Percentiles rank a stretch among this genome's conserved stretches.
These are phyloP conservation scores for Xylariaceae sp. DNA, from an alignment of 2,329 filamentous ascomycete species.

Conservation along the genomic window DNA sequence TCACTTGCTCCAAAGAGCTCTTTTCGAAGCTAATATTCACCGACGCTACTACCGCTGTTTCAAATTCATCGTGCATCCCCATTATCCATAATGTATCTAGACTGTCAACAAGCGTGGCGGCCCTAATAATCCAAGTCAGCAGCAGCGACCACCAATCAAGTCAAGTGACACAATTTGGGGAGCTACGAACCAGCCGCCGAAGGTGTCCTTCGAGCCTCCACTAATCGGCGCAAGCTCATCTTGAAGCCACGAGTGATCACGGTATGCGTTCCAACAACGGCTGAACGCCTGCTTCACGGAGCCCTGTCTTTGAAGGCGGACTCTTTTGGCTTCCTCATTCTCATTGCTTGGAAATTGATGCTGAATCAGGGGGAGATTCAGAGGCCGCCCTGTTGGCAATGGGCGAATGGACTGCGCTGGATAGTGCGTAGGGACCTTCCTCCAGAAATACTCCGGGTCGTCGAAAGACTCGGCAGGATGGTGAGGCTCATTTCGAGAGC, in stretches of 20 bases:
- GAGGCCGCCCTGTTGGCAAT: slow-evolving; percentile 22
- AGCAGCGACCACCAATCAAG: too few species aligned
- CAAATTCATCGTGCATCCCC: slow-evolving; percentile 45
- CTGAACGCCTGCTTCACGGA: slow-evolving; percentile 22
- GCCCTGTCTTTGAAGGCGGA: slow-evolving; percentile 19
- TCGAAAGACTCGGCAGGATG: too few species aligned
- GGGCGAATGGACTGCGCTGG: slow-evolving; percentile 1
- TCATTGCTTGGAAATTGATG: slow-evolving; percentile 16
- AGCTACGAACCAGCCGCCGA: slow-evolving; percentile 37
- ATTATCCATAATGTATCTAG: slow-evolving; percentile 40
- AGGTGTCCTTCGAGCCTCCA: slow-evolving; percentile 37
- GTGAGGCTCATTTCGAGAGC: too few species aligned
- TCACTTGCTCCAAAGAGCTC: slow-evolving; percentile 28
- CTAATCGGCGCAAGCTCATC: slow-evolving; percentile 43
- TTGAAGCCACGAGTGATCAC: slow-evolving; percentile 39
- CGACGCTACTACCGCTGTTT: slow-evolving; percentile 40
- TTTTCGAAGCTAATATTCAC: slow-evolving; percentile 40
- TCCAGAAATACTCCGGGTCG: background rate
- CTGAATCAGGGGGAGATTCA: slow-evolving; percentile 22
- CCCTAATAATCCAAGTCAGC: slow-evolving; percentile 23
- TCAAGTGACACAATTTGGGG: background rate
- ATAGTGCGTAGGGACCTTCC: background rate
- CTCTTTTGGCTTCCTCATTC: slow-evolving; percentile 9
- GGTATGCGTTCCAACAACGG: slow-evolving; percentile 39
- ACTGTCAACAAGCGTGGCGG: slow-evolving; percentile 46